phyloP scores from a whole-genome alignment of 805 yeast genomes.

The Kurtzmaniella fragi region DNA sequence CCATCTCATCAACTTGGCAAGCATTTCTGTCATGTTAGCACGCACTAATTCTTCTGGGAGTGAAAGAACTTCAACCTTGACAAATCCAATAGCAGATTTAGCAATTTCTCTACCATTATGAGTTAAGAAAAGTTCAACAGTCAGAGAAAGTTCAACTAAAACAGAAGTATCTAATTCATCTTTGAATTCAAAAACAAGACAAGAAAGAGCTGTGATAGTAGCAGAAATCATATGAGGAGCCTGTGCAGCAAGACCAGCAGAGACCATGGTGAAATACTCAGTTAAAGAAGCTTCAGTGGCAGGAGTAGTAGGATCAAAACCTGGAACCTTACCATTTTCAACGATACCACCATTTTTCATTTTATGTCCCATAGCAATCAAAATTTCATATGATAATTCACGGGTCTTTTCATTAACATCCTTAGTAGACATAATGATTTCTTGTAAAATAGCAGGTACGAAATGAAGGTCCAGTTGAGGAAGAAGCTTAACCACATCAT shows the following conservation, averaged over 20 bases:
- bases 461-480: constrained; percentile 67
- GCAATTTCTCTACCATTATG: constrained; percentile 92
- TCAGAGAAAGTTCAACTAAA: constrained; percentile 71
- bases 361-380: constrained; percentile 74
- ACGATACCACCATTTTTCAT: constrained; percentile 70
- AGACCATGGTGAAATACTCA: constrained; percentile 86
- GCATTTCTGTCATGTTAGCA: constrained; percentile 58
- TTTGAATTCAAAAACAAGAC: constrained; percentile 83
- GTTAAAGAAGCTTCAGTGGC: constrained; percentile 62
- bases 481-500: constrained; percentile 52
- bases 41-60: constrained; percentile 74
- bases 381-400: constrained; percentile 66
- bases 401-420: constrained; percentile 92
- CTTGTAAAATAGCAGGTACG: constrained; percentile 79
- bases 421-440: constrained; percentile 84
- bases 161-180: constrained; percentile 54
- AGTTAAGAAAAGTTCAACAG: constrained; percentile 85
- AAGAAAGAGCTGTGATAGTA: constrained; percentile 79
- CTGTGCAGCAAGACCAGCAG: constrained; percentile 94
- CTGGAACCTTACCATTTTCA: constrained; percentile 60
- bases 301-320: constrained; percentile 58
- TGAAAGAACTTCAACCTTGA: constrained; percentile 80
- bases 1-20: constrained; percentile 79
- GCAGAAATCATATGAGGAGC: constrained; percentile 96
- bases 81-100: constrained; percentile 89